Percentiles rank a stretch among this genome's conserved stretches.
Conservation (phyloP, 768 basidiomycete species). For the Inosperma sp. region DNA sequence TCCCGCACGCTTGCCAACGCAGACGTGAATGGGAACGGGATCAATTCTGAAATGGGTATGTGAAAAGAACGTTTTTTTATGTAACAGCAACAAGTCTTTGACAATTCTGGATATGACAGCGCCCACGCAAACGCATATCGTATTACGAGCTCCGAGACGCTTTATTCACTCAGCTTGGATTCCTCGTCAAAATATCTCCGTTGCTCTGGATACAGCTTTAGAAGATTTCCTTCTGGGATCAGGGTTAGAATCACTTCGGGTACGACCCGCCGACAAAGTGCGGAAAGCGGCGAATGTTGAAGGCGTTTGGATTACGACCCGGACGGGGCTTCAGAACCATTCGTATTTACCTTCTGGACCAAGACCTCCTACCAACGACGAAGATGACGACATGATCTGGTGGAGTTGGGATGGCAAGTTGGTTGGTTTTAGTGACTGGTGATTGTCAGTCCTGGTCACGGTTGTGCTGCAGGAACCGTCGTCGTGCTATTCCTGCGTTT, state of each 20-base stretch:
- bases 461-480: too few relatives aligned
- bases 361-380: neutral
- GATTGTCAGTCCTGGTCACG: too few relatives aligned
- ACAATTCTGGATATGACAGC: conserved; percentile 26
- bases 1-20: conserved; percentile 35
- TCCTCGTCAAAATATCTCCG: conserved; percentile 40
- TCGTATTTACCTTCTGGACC: neutral
- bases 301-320: conserved; percentile 45
- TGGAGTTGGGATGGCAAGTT: conserved; percentile 60
- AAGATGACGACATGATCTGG: conserved; percentile 51
- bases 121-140: conserved; percentile 43
- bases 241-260: neutral
- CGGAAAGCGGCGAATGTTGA: conserved; percentile 33
- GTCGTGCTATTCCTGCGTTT: too few relatives aligned
- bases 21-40: conserved; percentile 31
- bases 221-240: conserved; percentile 38
- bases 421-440: conserved; percentile 50
- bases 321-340: conserved; percentile 17
- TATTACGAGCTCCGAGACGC: conserved; percentile 44
- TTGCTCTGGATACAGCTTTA: conserved; percentile 36
- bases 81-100: neutral
- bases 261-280: neutral
- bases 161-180: conserved; percentile 45
- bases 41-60: conserved; percentile 36
- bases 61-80: neutral